Base-by-base conservation (phyloP, 2,329 filamentous ascomycete species). In the Ilyonectria destructans region DNA sequence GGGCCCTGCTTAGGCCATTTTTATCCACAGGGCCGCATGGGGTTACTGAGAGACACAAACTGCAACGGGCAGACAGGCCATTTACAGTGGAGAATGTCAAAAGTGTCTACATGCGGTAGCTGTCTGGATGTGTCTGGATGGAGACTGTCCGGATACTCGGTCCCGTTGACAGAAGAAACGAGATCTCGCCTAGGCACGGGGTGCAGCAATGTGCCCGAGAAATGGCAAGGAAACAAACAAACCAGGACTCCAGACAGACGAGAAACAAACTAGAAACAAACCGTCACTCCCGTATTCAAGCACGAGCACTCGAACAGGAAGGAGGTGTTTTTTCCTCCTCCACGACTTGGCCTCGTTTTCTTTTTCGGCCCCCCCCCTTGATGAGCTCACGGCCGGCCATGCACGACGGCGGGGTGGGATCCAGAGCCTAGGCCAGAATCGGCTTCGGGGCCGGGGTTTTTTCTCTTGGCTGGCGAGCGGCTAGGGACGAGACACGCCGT, bases 1-100 rank as follows among this genome's bases (percentile, higher is more conserved):
- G 13, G 19, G 45, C 8, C 26, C 19, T 10, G 33, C 6, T 19
- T 29, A 9, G n/a, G 8, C 31, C 26, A 6, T 23, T n/a, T 40
- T 5, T 49, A 59, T 19, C 62, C 56, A 60, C 56, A 56, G 46
- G 56, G 62, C 49, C 54, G 61, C 61, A 63, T 64, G 54, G 54
- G 54, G 33, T 65, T 60, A 60, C 60, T 60, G 62, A 35, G 6
- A 55, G 51, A 35, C 56, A 31, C 51, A 59, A 13, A 54, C 10
- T 33, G 19, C 33, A 33, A 54, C 51, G 51, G 51, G 62, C 37
- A 64, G 62, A 45, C 55, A 56, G 31, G 43, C 52, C 52, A 57
- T 40, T 55, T 49, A 49, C 21, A 23, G 31, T 46, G 46, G 51
- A 37, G 51, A 54, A 54, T 21, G 19, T 19, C 29, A 35, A 35